Conservation (phyloP, 73 alveolate species). For the Urostyla sp. region DNA sequence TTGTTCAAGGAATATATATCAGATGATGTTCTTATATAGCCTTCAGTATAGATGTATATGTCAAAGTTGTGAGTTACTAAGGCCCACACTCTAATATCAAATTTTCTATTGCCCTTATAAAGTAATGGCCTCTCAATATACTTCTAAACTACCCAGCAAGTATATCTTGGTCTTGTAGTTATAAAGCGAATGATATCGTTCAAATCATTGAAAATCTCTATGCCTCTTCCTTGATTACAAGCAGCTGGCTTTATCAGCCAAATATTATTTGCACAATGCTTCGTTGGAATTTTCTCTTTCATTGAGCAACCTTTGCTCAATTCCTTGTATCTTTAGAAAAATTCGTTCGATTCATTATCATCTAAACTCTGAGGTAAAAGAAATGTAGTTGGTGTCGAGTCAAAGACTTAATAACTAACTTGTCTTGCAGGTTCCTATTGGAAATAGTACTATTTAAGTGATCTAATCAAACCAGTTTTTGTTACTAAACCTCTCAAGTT, state of each 20-base stretch:
- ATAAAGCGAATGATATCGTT: slow-evolving; percentile 70
- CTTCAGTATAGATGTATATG: slow-evolving; percentile 82
- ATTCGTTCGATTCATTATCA: slow-evolving; percentile 56
- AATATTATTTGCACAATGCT: slow-evolving; percentile 83
- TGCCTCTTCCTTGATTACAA: slow-evolving; percentile 86
- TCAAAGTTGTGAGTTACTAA: slow-evolving; percentile 73
- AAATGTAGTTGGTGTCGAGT: slow-evolving; percentile 79
- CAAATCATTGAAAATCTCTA: slow-evolving; percentile 78
- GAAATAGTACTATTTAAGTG: slow-evolving; percentile 64
- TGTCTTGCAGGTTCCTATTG: slow-evolving; percentile 57
- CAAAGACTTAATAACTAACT: slow-evolving; percentile 62
- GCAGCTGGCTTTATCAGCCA: slow-evolving; percentile 91
- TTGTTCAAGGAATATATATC: slow-evolving; percentile 69
- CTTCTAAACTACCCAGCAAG: slow-evolving; percentile 86
- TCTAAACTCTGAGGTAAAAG: slow-evolving; percentile 56
- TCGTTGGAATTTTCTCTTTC: slow-evolving; percentile 74
- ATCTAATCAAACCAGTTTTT: slow-evolving; percentile 68
- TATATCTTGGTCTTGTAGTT: slow-evolving; percentile 45
- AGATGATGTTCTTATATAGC: slow-evolving; percentile 87
- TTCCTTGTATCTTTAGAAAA: slow-evolving; percentile 57
- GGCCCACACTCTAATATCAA: slow-evolving; percentile 94
- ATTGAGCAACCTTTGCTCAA: slow-evolving; percentile 64
- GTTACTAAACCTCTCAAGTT: slow-evolving; percentile 56
- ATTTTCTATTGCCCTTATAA: slow-evolving; percentile 89
- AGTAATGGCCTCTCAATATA: slow-evolving; percentile 90